Evolutionary conservation across 2,329 filamentous ascomycete species (phyloP), one percentile per base, ranked within the genome.

Genomic region (Alternaria sp.): DNA sequence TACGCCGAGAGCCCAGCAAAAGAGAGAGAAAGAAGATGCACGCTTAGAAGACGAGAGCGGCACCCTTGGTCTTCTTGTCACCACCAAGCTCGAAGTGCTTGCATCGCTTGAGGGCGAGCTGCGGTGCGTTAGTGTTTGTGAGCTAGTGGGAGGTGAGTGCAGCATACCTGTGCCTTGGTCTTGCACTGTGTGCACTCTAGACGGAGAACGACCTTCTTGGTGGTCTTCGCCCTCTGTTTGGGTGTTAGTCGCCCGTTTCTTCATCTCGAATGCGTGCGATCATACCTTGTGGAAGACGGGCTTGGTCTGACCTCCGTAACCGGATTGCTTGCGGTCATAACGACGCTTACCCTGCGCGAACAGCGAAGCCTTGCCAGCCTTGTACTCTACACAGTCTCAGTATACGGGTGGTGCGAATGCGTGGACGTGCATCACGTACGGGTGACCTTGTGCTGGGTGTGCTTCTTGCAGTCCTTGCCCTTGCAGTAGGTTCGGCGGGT

Each of bases 61-160:
- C 95, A 91, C 95, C 95, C 93, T 99, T 99, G 79, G 95, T 99
- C 93, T 99, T 99, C 94, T 99, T 99, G 91, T 99, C 95, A 89
- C 95, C 95, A 90, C 95, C 95, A 81, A 99, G 87, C 88, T 99
- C 95, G 86, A 99, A 99, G 89, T 99, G 95, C 92, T 99, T 99
- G 93, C 95, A 99, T 82, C 95, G 93, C 92, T 99, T 99, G 84
- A 99, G 88, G 76, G 95, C 89, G 81, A 99, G 88, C 88, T 99
- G 93, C 84, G 42, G 89, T 91, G 39, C 46, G 65, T 75, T 56
- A 75, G 70, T 52, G 12, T 7, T 24, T 47, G 12, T 22, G n/a
- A 36, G 20, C n/a, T 34, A n/a, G 22, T 16, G 12, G 18, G 6
- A 18, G 2, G 22, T n/a, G 16, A 41, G 12, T 36, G 16, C 11